Evolutionary conservation across 1,284 basidiomycete species (phyloP).

Genomic region (Trametes polyzona): DNA sequence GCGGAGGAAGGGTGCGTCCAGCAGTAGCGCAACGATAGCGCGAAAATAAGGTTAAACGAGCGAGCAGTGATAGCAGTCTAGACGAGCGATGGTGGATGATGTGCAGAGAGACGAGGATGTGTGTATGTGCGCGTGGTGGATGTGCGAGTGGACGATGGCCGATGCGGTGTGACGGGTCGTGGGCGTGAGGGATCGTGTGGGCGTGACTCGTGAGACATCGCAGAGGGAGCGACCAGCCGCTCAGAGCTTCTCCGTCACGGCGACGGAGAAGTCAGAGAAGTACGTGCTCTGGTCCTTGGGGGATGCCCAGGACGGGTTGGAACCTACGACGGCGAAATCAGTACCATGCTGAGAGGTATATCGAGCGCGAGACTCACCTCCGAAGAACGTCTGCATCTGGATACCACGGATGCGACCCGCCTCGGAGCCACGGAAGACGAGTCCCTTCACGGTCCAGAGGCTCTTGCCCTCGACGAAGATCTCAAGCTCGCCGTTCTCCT

Average conservation of each 20-base stretch:
- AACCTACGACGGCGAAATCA: slow-evolving; percentile 42
- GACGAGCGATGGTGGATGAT: slow-evolving; percentile 6
- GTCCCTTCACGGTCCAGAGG: slow-evolving; percentile 53
- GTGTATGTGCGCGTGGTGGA: neutral
- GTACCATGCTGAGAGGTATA: neutral
- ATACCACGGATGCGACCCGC: slow-evolving; percentile 58
- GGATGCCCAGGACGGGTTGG: slow-evolving; percentile 51
- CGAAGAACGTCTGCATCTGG: slow-evolving; percentile 74
- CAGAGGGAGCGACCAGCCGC: slow-evolving; percentile 11
- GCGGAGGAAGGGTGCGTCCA: slow-evolving; percentile 24
- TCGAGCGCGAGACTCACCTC: slow-evolving; percentile 42
- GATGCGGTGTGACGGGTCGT: slow-evolving; percentile 1
- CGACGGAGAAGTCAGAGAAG: slow-evolving; percentile 69
- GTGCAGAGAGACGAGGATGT: neutral
- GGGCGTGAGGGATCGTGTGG: slow-evolving; percentile 15
- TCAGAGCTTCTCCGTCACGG: slow-evolving; percentile 56
- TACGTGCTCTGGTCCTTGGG: slow-evolving; percentile 59
- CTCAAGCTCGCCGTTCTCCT: slow-evolving; percentile 59
- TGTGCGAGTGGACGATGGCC: slow-evolving; percentile 8
- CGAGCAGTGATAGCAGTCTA: slow-evolving; percentile 3
- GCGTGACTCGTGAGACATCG: slow-evolving; percentile 3
- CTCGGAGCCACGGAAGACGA: slow-evolving; percentile 50
- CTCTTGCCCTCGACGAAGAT: slow-evolving; percentile 62
- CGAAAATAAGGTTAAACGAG: slow-evolving; percentile 2
- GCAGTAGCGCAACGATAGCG: slow-evolving; percentile 15